Conservation (phyloP, 106 monocot genomes). For the Phalaenopsis aphrodite region DNA sequence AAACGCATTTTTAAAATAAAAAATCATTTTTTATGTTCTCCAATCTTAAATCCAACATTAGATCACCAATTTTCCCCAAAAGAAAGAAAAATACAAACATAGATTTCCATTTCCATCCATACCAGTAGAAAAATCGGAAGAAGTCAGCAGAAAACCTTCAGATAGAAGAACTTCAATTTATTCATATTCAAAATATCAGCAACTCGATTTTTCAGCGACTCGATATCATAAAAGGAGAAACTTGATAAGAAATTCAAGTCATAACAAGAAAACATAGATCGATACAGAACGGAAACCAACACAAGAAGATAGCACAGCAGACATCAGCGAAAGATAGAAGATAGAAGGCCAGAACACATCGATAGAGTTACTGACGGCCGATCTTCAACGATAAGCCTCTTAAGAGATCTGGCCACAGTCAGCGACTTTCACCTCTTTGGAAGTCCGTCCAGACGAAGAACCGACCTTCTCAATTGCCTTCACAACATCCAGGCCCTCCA, state of each 20-base stretch:
- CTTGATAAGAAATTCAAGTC: not conserved
- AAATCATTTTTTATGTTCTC: no score
- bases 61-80: no score
- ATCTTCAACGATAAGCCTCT: not conserved
- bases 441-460: constrained; percentile 27
- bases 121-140: no score
- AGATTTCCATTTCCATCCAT: no score
- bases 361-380: not conserved
- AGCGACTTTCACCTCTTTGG: constrained; percentile 30
- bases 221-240: no score
- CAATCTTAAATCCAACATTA: no score
- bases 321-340: not conserved
- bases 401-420: constrained; percentile 60
- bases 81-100: no score
- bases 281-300: not conserved
- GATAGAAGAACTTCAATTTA: no score
- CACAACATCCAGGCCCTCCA: constrained; percentile 52
- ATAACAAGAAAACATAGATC: not conserved
- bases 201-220: no score
- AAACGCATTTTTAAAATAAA: no score
- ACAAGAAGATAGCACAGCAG: not conserved
- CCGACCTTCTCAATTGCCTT: constrained; percentile 48
- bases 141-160: no score
- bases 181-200: no score
- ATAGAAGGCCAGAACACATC: not conserved